These are phyloP conservation scores for Claviceps pazoutovae DNA, from an alignment of 2,329 filamentous ascomycete genomes.

Conservation along the genomic window DNA sequence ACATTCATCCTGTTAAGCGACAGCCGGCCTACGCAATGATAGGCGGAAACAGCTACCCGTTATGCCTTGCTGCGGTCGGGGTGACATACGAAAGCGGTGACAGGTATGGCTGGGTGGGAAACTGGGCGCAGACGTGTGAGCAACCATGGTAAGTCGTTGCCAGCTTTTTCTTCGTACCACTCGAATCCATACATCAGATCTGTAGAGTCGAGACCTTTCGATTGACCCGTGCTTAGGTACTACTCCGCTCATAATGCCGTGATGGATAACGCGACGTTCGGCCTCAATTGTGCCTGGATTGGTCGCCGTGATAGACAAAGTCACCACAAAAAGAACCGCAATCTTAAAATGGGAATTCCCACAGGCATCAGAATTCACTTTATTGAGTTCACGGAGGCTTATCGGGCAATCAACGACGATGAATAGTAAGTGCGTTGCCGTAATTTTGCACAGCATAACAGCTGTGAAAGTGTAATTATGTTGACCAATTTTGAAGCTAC, in stretches of 20 bases:
- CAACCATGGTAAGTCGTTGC: slow-evolving; percentile 1
- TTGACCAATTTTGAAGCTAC: not conserved
- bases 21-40: not conserved
- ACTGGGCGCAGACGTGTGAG: slow-evolving; percentile 2
- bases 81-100: not conserved
- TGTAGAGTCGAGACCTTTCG: not conserved
- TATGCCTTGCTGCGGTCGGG: not conserved
- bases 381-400: not conserved
- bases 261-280: not conserved
- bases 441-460: not conserved
- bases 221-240: not conserved
- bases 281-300: slow-evolving; percentile 3
- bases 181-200: not conserved
- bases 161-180: not conserved
- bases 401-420: not conserved
- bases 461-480: not conserved
- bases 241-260: slow-evolving; percentile 3
- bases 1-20: not conserved
- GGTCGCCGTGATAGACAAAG: too few relatives aligned
- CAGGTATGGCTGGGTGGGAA: slow-evolving; percentile 1
- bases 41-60: not conserved
- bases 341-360: not conserved
- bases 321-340: not conserved
- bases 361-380: slow-evolving; percentile 4
- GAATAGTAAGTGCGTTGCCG: not conserved